Evolutionary conservation across 1,284 basidiomycete genomes (phyloP), one percentile per base, ranked within the genome.

Genomic region (Lentinula novae-zelandiae): DNA sequence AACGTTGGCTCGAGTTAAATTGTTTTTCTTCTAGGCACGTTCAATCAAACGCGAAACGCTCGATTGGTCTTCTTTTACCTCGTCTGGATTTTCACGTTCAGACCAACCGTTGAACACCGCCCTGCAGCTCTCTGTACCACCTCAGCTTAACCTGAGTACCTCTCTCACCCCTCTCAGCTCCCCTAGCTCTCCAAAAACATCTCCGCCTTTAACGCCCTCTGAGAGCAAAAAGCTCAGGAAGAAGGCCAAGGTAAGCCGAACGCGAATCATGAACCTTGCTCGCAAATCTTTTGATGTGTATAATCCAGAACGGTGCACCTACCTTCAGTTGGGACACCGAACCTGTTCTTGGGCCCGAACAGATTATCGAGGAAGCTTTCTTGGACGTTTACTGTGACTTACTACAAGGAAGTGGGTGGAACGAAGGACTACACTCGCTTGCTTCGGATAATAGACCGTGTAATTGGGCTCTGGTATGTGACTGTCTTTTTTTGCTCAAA

Each of bases 311-410:
- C 17, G 39, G 20, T 8, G 38, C 38, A 20, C 90, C 90, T 12
- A 76, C 87, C 0, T 95, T 95, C 69, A 86, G 89, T 1, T 93
- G 92, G 88, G 89, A 95, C 68, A 94, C 91, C 0, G 86, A 88
- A 51, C 91, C 92, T 0, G 84, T 91, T 31, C 74, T 92, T 64
- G 85, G 85, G 12, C 73, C 77, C 42, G 87, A 94, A 73, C 82
- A 88, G 74, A 78, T 91, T 57, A 78, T 95, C 34, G 93, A 96
- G 70, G 93, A 95, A 72, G 84, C 90, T 0, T 95, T 96, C 71
- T 68, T 95, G 49, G 91, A 93, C 67, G 89, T 91, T 33, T 96
- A 93, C 74, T 91, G 89, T 67, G 93, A 96, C 72, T 75, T 96
- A 51, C 78, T 93, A 51, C 88, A 90, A 64, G 90, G 92, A 33